phyloP scores from a whole-genome alignment of 495 filamentous ascomycete genomes.

The Hypoxylon intermedium region DNA sequence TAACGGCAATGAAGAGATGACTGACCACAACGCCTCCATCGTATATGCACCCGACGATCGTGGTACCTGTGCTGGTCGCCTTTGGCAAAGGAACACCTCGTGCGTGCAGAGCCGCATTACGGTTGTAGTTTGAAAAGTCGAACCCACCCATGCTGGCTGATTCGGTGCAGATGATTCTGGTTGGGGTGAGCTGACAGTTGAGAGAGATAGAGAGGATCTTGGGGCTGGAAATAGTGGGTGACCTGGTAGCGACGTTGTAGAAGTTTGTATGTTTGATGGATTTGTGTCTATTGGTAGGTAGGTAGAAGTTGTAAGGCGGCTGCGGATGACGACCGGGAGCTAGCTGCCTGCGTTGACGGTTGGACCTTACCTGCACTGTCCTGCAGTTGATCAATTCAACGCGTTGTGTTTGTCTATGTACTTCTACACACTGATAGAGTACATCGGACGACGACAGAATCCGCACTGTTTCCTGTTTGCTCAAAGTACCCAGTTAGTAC shows the following conservation, averaged over 20 bases:
- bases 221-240: background rate
- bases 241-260: conserved; percentile 8
- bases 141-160: conserved; percentile 86
- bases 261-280: conserved; percentile 15
- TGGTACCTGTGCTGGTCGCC: conserved; percentile 98
- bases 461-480: too few species aligned
- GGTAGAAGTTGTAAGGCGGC: conserved; percentile 17
- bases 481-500: background rate
- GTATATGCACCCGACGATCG: conserved; percentile 97
- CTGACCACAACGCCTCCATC: conserved; percentile 94
- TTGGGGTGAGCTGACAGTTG: too few species aligned
- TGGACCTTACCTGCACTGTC: background rate
- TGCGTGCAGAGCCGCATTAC: conserved; percentile 94
- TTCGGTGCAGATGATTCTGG: conserved; percentile 9
- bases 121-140: conserved; percentile 99
- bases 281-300: background rate
- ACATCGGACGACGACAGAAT: too few species aligned
- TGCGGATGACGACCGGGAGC: conserved; percentile 43
- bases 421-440: too few species aligned
- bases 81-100: conserved; percentile 92
- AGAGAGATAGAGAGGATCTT: background rate
- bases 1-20: conserved; percentile 7
- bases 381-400: conserved; percentile 5
- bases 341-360: conserved; percentile 42
- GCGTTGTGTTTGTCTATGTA: conserved; percentile 12